Evolutionary conservation across 1,284 basidiomycete species (phyloP), one percentile per base, ranked within the genome.

Genomic region (Naganishia liquefaciens): DNA sequence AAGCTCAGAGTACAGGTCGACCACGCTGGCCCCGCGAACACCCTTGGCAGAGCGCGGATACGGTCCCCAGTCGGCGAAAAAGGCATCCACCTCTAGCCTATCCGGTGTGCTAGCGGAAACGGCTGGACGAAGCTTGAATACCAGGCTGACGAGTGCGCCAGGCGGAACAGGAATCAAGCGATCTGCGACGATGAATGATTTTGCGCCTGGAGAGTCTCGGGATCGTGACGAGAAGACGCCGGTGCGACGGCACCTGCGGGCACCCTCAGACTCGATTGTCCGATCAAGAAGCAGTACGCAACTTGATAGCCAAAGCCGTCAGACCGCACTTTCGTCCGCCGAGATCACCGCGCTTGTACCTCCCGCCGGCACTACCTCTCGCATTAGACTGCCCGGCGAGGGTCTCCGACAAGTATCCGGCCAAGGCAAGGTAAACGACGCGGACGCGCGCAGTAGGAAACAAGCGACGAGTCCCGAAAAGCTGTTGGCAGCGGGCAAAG

Each of bases 381-480:
- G 46, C 23, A 49, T 60, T 3, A 10, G 57, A 23, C 39, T 60
- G 28, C 57, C 57, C 11, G 57, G 57, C 17, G 46, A 60, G 42
- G 57, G 57, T 19, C 46, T 60, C 9, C 57, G 57, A 25, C 57
- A 60, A 42, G 57, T 60, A 10, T 60, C 57, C 13, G 47, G 57
- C 30, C 57, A 60, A 5, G 21, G 37, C 27, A 33, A 49, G 28
- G 46, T 42, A 9, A 33, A 50, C 33, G 28, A 50, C 42, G 46
- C 57, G 21, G 46, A 50, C 21, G 46, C 46, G 4, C 37, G 57
- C 25, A 50, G 46, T 25, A 60, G 57, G 23, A 60, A 60, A 33
- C 57, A 60, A 60, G 57, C 57, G 17, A 60, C 49, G 57, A 60
- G 57, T 27, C 57, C 57, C 5, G 57, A 60, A 37, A 60, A 60